phyloP scores from a whole-genome alignment of 805 yeast species.

The Grigorovia jiainica region DNA sequence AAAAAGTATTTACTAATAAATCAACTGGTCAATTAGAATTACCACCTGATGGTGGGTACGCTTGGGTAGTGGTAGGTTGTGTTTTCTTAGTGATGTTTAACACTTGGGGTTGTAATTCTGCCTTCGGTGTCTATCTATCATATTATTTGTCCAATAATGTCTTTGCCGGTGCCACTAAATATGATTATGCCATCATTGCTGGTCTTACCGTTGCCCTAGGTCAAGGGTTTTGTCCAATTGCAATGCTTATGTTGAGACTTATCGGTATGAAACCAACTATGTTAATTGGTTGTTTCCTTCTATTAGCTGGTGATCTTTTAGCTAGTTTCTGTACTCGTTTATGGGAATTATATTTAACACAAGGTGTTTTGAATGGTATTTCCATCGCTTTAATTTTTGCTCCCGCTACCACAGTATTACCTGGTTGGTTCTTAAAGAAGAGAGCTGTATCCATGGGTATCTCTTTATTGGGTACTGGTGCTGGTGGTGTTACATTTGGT shows the following conservation, averaged over 20 bases:
- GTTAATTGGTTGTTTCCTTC: constrained; percentile 39
- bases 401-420: constrained; percentile 51
- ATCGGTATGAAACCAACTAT: constrained; percentile 43
- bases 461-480: constrained; percentile 41
- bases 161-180: constrained; percentile 45
- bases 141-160: constrained; percentile 41
- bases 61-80: constrained; percentile 52
- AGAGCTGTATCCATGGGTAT: constrained; percentile 48
- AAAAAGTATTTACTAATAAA: constrained; percentile 29
- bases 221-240: constrained; percentile 51
- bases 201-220: constrained; percentile 52
- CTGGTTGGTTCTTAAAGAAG: constrained; percentile 61
- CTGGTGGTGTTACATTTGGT: constrained; percentile 41
- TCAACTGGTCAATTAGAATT: constrained; percentile 29
- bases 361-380: constrained; percentile 54
- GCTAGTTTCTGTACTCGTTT: constrained; percentile 50
- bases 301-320: constrained; percentile 46
- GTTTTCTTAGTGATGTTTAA: constrained; percentile 42
- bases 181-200: constrained; percentile 59
- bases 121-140: constrained; percentile 55
- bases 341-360: constrained; percentile 62
- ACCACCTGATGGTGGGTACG: constrained; percentile 62
- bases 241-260: constrained; percentile 37
- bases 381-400: constrained; percentile 43
- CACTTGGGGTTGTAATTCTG: constrained; percentile 67